Evolutionary conservation across 2,329 filamentous ascomycete species (phyloP).

Genomic region (Hypoxylon sp.): DNA sequence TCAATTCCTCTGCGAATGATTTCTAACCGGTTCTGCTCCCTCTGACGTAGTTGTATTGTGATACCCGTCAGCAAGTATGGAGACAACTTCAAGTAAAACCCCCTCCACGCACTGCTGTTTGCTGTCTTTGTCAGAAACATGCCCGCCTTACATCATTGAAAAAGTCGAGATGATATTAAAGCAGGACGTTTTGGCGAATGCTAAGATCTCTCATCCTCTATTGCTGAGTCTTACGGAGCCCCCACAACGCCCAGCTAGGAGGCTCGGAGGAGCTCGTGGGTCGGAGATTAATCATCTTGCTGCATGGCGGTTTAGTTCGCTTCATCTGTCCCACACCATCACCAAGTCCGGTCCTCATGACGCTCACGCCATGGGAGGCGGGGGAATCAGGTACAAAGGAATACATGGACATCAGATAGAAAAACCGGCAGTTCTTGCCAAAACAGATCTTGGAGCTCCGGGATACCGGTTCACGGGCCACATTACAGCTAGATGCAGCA

Average conservation of each 20-base stretch:
- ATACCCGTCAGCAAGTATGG: background rate
- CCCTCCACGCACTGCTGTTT: background rate
- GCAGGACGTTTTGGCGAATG: background rate
- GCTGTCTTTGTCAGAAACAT: background rate
- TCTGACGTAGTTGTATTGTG: background rate
- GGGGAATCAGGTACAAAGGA: background rate
- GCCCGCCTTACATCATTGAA: background rate
- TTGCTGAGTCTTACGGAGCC: background rate
- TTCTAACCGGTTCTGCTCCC: background rate
- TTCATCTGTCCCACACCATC: background rate
- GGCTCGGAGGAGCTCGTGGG: background rate
- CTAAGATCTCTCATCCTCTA: background rate
- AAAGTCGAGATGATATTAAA: background rate
- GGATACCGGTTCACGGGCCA: background rate
- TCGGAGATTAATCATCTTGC: background rate
- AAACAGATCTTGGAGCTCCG: background rate
- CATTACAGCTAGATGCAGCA: background rate
- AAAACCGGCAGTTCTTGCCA: background rate
- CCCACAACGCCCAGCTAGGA: background rate
- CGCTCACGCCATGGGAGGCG: background rate
- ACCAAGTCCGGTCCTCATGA: background rate
- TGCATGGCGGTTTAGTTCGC: background rate
- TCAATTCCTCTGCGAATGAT: background rate
- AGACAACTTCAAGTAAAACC: background rate
- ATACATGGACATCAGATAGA: background rate